Evolutionary conservation across 2,329 filamentous ascomycete genomes (phyloP).

Genomic region (Annulohypoxylon truncatum): DNA sequence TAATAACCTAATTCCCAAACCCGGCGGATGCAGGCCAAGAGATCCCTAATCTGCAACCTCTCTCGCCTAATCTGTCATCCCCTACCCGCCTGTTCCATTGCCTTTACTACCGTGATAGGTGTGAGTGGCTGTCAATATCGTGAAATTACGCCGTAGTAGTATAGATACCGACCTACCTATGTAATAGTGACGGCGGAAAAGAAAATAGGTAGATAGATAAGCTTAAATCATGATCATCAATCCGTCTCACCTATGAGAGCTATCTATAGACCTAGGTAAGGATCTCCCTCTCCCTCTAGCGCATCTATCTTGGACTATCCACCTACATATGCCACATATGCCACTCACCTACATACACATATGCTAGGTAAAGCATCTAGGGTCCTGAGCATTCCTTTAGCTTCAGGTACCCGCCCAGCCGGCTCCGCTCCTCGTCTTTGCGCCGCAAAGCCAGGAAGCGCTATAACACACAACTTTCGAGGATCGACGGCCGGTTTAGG

Average conservation of each 20-base stretch:
- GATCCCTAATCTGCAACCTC: conserved; percentile 7
- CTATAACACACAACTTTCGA: neutral
- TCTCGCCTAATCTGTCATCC: neutral
- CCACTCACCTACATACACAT: too few relatives aligned
- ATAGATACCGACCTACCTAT: too few relatives aligned
- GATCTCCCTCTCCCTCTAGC: neutral
- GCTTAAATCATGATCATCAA: conserved; percentile 2
- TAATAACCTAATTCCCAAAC: conserved; percentile 31
- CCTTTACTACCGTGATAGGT: too few relatives aligned
- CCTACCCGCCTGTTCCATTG: neutral
- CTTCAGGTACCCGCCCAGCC: neutral
- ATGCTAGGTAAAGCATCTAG: too few relatives aligned
- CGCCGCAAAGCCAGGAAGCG: conserved; percentile 15
- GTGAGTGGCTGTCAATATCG: neutral
- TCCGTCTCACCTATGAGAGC: neutral
- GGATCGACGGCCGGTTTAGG: conserved; percentile 26
- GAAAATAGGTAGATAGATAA: neutral
- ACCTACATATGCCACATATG: too few relatives aligned
- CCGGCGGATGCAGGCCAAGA: conserved; percentile 23
- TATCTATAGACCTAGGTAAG: neutral
- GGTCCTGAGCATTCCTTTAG: neutral
- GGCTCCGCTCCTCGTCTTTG: conserved; percentile 1
- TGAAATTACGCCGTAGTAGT: conserved; percentile 1
- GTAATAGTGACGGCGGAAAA: neutral
- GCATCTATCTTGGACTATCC: neutral